These are phyloP conservation scores for Aspergillus wentii DNA, from an alignment of 495 filamentous ascomycete genomes.

Conservation along the genomic window DNA sequence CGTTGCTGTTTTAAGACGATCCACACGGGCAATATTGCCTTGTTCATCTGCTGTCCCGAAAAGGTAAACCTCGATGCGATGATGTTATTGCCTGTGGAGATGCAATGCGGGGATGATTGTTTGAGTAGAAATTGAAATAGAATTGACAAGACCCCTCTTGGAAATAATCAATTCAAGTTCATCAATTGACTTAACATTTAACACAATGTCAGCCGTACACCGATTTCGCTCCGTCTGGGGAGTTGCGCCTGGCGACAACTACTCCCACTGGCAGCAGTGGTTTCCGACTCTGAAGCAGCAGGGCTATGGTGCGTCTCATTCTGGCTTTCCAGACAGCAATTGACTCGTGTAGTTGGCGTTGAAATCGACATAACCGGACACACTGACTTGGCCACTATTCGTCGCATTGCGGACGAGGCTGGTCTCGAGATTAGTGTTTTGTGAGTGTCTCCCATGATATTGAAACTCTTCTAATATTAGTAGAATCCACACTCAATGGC, in stretches of 20 bases:
- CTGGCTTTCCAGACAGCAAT: no score
- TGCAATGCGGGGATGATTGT: no score
- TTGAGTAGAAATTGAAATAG: no score
- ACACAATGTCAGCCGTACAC: not conserved
- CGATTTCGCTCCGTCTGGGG: slow-evolving; percentile 20
- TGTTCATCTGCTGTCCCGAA: no score
- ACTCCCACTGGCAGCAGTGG: slow-evolving; percentile 15
- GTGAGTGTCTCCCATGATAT: slow-evolving; percentile 12
- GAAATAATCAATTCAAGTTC: no score
- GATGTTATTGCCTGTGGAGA: no score
- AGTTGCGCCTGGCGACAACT: slow-evolving; percentile 12
- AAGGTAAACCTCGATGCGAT: no score
- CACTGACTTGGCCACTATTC: slow-evolving; percentile 10
- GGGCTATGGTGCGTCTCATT: no score
- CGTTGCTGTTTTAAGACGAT: no score
- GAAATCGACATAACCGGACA: slow-evolving; percentile 17
- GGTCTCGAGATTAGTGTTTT: slow-evolving; percentile 16
- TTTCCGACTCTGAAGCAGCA: slow-evolving; percentile 17
- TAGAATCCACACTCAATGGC: slow-evolving; percentile 19
- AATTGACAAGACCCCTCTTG: no score
- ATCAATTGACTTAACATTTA: no score
- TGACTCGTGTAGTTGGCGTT: slow-evolving; percentile 15
- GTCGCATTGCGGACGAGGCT: slow-evolving; percentile 15
- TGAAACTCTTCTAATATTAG: not conserved
- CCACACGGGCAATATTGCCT: no score